Base-by-base conservation (phyloP, 495 filamentous ascomycete genomes). In the Aspergillus wentii region DNA sequence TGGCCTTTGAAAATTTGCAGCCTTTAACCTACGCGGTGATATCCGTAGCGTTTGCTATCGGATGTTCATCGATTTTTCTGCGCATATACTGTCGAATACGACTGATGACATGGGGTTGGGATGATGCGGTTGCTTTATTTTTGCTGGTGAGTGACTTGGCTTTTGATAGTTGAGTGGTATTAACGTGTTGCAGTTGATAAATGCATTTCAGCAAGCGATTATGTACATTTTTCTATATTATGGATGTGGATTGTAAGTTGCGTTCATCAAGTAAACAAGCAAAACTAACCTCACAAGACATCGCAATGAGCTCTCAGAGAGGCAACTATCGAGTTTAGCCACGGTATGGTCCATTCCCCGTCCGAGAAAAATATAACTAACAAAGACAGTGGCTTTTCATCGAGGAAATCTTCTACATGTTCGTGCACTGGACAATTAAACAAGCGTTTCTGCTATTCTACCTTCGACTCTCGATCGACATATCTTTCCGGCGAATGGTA, bases 361-460 rank as follows among this genome's bases (percentile, higher is more conserved):
- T n/a, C n/a, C n/a, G n/a, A n/a, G n/a, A n/a, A n/a, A n/a, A n/a
- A n/a, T n/a, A n/a, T n/a, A n/a, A n/a, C n/a, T n/a, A n/a, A n/a
- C n/a, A 3, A 29, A 4, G 10, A 6, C 17, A 40, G 37, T 40
- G 37, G 39, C 16, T 41, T 8, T 41, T 41, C 16, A 20, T 35
- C 14, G 51, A 55, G 17, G 48, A 55, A 31, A 42, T 51, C 21
- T 43, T 33, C 19, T 55, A 52, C 25, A 38, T 52, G 23, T 52
- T 22, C 15, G 44, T 52, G 36, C 51, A 55, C n/a, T 52, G 37
- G 27, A 36, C 38, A 17, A 36, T 55, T 36, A 55, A 55, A 18
- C 38, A 65, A 44, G 54, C 61, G 43, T 48, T 51, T 30, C 38
- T 66, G 20, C 40, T 67, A 10, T 52, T 61, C 35, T 70, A 63